Percentiles rank a stretch among this genome's conserved stretches.
Conservation (phyloP, 2,329 filamentous ascomycete genomes). For the Exophiala phaeomuriformis region DNA sequence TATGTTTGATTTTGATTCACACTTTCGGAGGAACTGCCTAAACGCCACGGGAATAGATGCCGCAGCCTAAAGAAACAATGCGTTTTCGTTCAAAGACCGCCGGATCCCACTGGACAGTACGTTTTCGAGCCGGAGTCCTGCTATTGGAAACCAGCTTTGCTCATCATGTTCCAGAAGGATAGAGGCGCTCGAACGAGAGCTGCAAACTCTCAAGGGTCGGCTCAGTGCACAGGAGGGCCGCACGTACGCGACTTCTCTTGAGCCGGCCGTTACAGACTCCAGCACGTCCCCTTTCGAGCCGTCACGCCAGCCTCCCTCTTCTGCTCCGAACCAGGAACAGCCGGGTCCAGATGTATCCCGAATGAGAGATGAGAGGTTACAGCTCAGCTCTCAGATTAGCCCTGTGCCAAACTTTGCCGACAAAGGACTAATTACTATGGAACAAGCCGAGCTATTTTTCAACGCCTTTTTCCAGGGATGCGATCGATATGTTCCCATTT, state of each 20-base stretch:
- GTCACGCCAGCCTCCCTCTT: no score
- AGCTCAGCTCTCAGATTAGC: constrained; percentile 15
- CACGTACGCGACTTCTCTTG: no score
- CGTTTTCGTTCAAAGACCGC: constrained; percentile 33
- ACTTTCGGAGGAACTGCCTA: neutral
- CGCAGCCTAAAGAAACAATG: constrained; percentile 33
- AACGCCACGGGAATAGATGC: constrained; percentile 26
- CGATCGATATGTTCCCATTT: constrained; percentile 45
- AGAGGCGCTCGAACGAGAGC: constrained; percentile 29
- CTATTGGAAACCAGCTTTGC: no score
- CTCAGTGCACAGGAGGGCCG: no score
- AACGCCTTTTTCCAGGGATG: constrained; percentile 36
- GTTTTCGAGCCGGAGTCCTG: neutral
- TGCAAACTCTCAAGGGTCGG: no score
- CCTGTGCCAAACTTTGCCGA: constrained; percentile 33
- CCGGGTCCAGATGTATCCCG: no score
- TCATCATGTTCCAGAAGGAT: constrained; percentile 27
- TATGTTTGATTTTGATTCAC: constrained; percentile 6
- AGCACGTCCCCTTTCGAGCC: no score
- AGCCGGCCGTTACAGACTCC: no score
- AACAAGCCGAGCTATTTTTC: constrained; percentile 33
- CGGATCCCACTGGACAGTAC: constrained; percentile 16
- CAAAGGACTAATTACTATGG: constrained; percentile 32
- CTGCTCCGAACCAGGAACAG: no score
- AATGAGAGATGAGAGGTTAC: no score